Base-by-base conservation (phyloP, 331 rosid genomes). In the Cydonia oblonga region DNA sequence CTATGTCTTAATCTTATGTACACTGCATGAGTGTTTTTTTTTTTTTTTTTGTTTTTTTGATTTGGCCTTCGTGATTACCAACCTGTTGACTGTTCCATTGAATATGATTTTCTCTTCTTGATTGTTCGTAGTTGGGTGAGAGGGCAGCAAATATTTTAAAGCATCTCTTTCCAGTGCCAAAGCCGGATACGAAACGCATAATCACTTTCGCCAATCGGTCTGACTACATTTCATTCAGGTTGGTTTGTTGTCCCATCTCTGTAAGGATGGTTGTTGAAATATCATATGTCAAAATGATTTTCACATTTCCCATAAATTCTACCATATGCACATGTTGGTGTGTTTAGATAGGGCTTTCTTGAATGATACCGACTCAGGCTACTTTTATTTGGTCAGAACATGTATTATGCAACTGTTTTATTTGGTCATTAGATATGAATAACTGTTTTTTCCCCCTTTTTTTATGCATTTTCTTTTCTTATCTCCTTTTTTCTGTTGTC, bases 221-320 rank as follows among this genome's bases (percentile, higher is more conserved):
- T 53, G 97, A 93, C 77, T 89, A 84, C 70, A 73, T 93, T 79
- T 93, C 96, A 4, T 93, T 93, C 83, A 93, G 98, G 96, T 90
- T 80, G 65, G 87, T 81, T 73, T 19, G 40, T 33, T 33, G 40
- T 33, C 40, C 7, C 40, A 33, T 33, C 40, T 33, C 10, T 33
- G 2, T 33, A 33, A 33, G 11, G 40, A 33, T 33, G 11, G 40
- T 33, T 38, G 42, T 38, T 38, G 42, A 35, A 38, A 19, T 62
- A 29, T 10, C 49, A 15, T 33, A 7, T 33, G 8, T 30, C 2
- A 46, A 4, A 46, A 46, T 46, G 53, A 46, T 5, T 46, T 46
- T 46, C 54, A 18, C 54, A 49, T 16, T 49, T 49, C 20, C 20
- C 54, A 6, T 49, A 6, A 49, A 49, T 49, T 49, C 20, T 18